Evolutionary conservation across 306 rosid species (phyloP), one percentile per base, ranked within the genome.

Genomic region (Oxytropis ochrocephala): DNA sequence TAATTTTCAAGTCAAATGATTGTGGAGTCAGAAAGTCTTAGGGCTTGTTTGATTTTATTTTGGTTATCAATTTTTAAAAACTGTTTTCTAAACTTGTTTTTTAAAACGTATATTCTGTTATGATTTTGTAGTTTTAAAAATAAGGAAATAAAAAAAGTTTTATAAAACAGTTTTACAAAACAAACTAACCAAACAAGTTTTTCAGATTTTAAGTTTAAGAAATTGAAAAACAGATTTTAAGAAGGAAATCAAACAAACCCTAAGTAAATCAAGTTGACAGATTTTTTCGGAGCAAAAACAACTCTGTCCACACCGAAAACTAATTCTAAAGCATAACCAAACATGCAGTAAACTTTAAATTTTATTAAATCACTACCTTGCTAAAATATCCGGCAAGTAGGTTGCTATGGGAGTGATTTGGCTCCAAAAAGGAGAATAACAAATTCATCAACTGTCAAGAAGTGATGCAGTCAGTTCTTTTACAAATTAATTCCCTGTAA

Each of bases 371-470:
- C 39, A 56, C 60, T 82, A 95, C 99, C 99, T 95, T 95, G 89
- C 99, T 87, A 74, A 95, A 91, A 83, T 91, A 95, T 73, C 99
- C 99, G 71, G 99, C 99, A 73, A 95, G 81, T 60, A 85, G 80
- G 47, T 91, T 91, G 85, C 91, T 82, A 63, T 89, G 99, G 48
- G 90, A 80, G 65, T 80, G 73, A 50, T 83, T 80, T 58, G 91
- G 92, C 73, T 95, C 91, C 96, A 95, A 69, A 84, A 95, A 95
- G 81, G 96, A 91, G 87, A 95, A 95, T 67, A 95, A 67, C 78
- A 91, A 77, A 78, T 79, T 79, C 97, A 91, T 89, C 88, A 89
- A 80, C 99, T 95, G 96, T 88, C 80, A 79, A 84, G 29, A 77
- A 63, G n/a, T 12, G 60, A 75, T 64, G 57, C 50, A 62, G 73